A percentile compares a stretch with the other conserved stretches of the same genome.
These are phyloP conservation scores for Ophiocordyceps polyrhachis-furcata DNA, from an alignment of 2,329 filamentous ascomycete genomes.

Conservation along the genomic window DNA sequence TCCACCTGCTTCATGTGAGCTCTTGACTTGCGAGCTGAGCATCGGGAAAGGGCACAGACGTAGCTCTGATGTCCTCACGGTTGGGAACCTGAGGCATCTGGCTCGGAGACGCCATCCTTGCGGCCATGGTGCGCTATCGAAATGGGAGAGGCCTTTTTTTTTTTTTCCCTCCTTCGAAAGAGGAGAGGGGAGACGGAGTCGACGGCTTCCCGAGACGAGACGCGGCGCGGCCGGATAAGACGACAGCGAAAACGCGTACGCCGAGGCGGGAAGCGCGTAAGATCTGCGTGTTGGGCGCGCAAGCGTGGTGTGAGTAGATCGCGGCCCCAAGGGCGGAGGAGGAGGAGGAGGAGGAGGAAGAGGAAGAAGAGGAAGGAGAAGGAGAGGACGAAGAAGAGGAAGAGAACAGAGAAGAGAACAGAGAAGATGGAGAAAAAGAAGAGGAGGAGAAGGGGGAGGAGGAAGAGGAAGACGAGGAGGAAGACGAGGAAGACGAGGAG, in stretches of 20 bases:
- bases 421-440: too few relatives aligned
- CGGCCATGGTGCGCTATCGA: conserved; percentile 12
- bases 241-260: conserved; percentile 1
- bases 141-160: not conserved
- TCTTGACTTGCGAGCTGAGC: conserved; percentile 2
- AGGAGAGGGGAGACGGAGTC: not conserved
- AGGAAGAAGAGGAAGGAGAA: not conserved
- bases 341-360: not conserved
- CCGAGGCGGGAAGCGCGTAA: not conserved
- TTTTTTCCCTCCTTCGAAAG: not conserved
- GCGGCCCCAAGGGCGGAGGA: not conserved
- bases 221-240: not conserved
- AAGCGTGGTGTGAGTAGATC: not conserved
- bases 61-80: conserved; percentile 38
- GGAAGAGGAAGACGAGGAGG: not conserved
- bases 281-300: not conserved
- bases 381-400: not conserved
- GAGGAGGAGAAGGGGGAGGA: too few relatives aligned
- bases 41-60: conserved; percentile 13
- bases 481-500: too few relatives aligned
- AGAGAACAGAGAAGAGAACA: too few relatives aligned
- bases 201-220: not conserved
- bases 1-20: conserved; percentile 45
- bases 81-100: conserved; percentile 40
- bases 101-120: conserved; percentile 15